A percentile compares a stretch with the other conserved stretches of the same genome.
Conservation (phyloP, 495 filamentous ascomycete species). For the Penicillium paradoxum region DNA sequence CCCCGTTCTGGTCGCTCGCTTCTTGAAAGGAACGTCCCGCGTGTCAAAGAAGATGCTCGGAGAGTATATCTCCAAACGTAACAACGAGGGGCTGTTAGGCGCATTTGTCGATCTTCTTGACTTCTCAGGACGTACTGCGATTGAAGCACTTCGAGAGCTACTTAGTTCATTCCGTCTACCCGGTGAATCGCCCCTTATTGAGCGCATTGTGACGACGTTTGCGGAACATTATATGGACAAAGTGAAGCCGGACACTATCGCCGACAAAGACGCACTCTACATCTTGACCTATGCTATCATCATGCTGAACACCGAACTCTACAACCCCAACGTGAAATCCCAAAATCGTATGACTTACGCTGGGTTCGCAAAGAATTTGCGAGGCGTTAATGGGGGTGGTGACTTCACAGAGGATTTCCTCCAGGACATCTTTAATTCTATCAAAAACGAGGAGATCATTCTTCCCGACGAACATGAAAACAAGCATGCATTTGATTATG, state of each 20-base stretch:
- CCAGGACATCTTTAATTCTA: constrained; percentile 82
- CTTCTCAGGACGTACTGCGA: constrained; percentile 78
- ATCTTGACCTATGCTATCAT: constrained; percentile 94
- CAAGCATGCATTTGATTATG: constrained; percentile 90
- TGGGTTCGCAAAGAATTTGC: constrained; percentile 81
- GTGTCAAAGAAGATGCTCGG: constrained; percentile 88
- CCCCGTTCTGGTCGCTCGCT: constrained; percentile 67
- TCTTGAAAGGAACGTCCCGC: constrained; percentile 78
- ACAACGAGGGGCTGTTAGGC: constrained; percentile 72
- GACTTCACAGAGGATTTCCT: constrained; percentile 86
- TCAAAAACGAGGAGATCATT: constrained; percentile 91
- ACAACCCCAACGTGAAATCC: constrained; percentile 85
- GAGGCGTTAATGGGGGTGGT: constrained; percentile 78
- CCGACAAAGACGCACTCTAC: constrained; percentile 83
- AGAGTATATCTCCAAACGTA: constrained; percentile 86
- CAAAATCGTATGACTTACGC: constrained; percentile 72
- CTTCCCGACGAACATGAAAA: constrained; percentile 97
- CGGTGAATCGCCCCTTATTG: constrained; percentile 88
- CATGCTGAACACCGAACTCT: constrained; percentile 90
- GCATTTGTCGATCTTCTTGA: constrained; percentile 83
- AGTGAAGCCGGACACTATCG: constrained; percentile 66
- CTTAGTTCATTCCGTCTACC: constrained; percentile 92
- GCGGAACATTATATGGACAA: constrained; percentile 79
- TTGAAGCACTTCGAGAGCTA: constrained; percentile 83
- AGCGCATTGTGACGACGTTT: constrained; percentile 84